phyloP scores from a whole-genome alignment of 306 rosid species.

The Acacia crassicarpa region DNA sequence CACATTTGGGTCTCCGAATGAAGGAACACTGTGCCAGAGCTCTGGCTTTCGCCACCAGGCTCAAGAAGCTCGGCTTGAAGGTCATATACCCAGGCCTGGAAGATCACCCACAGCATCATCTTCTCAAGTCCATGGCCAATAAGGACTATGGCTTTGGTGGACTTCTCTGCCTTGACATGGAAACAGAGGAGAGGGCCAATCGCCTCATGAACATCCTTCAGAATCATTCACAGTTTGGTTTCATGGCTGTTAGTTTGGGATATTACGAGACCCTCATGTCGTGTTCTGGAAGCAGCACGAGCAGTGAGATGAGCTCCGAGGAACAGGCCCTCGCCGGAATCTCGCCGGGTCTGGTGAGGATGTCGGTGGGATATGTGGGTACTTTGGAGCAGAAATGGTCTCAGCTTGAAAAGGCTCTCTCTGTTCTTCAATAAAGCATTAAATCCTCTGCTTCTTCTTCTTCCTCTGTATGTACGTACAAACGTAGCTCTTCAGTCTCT shows the following conservation, averaged over 20 bases:
- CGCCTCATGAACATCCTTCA: conserved; percentile 65
- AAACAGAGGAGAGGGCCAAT: conserved; percentile 83
- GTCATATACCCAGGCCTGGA: conserved; percentile 89
- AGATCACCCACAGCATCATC: conserved; percentile 66
- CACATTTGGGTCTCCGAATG: conserved; percentile 75
- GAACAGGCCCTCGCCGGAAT: conserved; percentile 76
- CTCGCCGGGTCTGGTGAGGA: conserved; percentile 78
- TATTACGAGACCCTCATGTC: conserved; percentile 95
- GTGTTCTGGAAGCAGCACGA: conserved; percentile 87
- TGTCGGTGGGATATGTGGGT: conserved; percentile 81
- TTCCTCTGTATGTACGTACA: not conserved
- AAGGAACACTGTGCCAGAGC: conserved; percentile 81
- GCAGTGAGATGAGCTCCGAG: conserved; percentile 69
- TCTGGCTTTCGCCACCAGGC: conserved; percentile 52
- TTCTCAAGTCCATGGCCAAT: conserved; percentile 61
- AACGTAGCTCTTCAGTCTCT: not conserved
- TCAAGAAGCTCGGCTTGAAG: conserved; percentile 59
- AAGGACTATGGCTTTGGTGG: conserved; percentile 84
- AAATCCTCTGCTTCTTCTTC: not conserved
- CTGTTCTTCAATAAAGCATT: conserved; percentile 36
- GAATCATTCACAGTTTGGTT: conserved; percentile 71
- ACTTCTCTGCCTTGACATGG: conserved; percentile 82
- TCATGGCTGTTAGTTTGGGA: conserved; percentile 93
- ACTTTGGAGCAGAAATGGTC: conserved; percentile 88
- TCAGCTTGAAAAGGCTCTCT: conserved; percentile 69